Evolutionary conservation across 768 basidiomycete species (phyloP).

Genomic region (Paxillus ammoniavirescens): DNA sequence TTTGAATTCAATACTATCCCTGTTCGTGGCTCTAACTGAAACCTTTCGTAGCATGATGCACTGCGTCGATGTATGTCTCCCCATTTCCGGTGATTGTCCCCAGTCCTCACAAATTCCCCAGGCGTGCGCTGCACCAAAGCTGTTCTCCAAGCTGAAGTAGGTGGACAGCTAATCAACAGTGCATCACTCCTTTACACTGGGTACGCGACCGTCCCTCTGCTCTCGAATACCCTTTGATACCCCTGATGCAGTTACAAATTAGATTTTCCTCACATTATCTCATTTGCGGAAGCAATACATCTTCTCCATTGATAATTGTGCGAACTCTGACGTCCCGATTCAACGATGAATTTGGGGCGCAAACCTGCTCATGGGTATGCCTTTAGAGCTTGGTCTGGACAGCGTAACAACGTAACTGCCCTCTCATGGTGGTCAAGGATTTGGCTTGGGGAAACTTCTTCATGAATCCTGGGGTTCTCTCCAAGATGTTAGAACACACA

Average conservation of each 20-base stretch:
- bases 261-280: slow-evolving; percentile 6
- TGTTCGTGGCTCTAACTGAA: slow-evolving; percentile 4
- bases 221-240: not conserved
- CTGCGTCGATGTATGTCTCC: slow-evolving; percentile 74
- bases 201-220: slow-evolving; percentile 2
- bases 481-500: no score
- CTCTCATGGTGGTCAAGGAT: no score
- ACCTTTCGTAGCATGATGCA: slow-evolving; percentile 74
- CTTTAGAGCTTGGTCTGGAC: no score
- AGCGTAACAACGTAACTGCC: no score
- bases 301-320: not conserved
- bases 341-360: no score
- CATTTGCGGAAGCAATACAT: slow-evolving; percentile 13
- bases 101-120: slow-evolving; percentile 20
- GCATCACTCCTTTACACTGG: slow-evolving; percentile 11
- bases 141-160: slow-evolving; percentile 70
- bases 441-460: no score
- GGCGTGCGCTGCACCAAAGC: slow-evolving; percentile 68
- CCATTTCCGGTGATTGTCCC: not conserved
- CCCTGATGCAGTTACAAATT: slow-evolving; percentile 9
- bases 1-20: not conserved
- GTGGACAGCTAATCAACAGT: not conserved
- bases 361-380: no score
- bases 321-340: no score
- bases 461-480: no score